Percentiles rank a stretch among this genome's conserved stretches.
Evolutionary conservation across 495 filamentous ascomycete genomes (phyloP).

Genomic region (Rhizodiscina lignyota): DNA sequence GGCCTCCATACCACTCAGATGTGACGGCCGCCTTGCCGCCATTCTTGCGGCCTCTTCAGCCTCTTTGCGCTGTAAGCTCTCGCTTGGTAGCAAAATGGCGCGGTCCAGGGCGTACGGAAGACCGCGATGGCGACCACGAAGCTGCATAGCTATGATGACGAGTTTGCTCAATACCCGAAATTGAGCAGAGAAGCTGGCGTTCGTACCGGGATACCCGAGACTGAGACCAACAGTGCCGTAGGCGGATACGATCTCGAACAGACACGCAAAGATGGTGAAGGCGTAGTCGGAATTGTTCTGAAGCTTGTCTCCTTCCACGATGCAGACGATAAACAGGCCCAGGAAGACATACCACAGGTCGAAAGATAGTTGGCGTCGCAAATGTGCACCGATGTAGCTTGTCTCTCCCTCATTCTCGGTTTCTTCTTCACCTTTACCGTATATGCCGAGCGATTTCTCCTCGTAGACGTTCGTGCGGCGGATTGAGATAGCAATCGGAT

Average conservation of each 20-base stretch:
- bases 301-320: constrained; percentile 56
- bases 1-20: too few relatives aligned
- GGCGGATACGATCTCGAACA: constrained; percentile 84
- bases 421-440: constrained; percentile 29
- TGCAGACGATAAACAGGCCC: constrained; percentile 73
- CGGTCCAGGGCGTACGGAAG: constrained; percentile 84
- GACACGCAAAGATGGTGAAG: constrained; percentile 65
- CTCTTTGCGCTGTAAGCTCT: constrained; percentile 56
- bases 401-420: constrained; percentile 25
- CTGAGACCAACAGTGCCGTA: constrained; percentile 91
- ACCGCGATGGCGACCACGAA: constrained; percentile 82
- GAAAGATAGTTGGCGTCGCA: constrained; percentile 79
- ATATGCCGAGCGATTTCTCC: constrained; percentile 80
- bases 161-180: constrained; percentile 75
- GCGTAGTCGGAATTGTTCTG: constrained; percentile 27
- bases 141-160: constrained; percentile 83
- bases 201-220: constrained; percentile 57
- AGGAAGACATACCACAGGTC: constrained; percentile 91
- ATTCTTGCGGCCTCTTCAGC: constrained; percentile 38
- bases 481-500: constrained; percentile 87
- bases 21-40: too few relatives aligned
- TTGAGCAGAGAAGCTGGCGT: constrained; percentile 64
- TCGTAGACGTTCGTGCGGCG: constrained; percentile 94
- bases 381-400: constrained; percentile 73
- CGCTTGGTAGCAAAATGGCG: constrained; percentile 70